Evolutionary conservation across 768 basidiomycete genomes (phyloP), one percentile per base, ranked within the genome.

Genomic region (Multifurca ochricompacta): DNA sequence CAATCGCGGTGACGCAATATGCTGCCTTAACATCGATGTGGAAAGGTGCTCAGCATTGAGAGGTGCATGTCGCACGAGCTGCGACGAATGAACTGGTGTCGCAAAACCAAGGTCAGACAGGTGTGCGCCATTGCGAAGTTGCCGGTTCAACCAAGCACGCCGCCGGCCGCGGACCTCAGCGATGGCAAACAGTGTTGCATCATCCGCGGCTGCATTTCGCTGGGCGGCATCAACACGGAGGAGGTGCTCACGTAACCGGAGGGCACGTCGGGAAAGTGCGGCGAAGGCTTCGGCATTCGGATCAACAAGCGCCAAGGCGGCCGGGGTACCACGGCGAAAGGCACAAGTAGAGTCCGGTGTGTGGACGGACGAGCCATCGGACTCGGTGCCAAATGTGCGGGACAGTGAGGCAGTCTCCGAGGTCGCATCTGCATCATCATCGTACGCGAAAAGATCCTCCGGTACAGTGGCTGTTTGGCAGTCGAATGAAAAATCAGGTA

Each of bases 111-210:
- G 36, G 32, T 73, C 70, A 11, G 66, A 61, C 21, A 70, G 58
- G 2, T 65, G 64, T 16, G 69, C 67, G 8, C 68, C 60, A 46
- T 69, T 68, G 45, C 74, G 63, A 55, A 77, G 71, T 18, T 74
- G 73, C 32, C 75, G 71, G 57, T 78, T 79, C 50, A 79, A 72
- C 85, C 85, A 88, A 6, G 85, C 85, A 9, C 83, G 73, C 28
- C 86, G 74, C 35, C 78, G 73, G 31, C 79, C 77, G 58, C 76
- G 77, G 36, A 78, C 72, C 64, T 83, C 82, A 21, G 87, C 69
- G 6, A 79, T 66, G 14, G 57, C 53, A 53, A 58, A 64, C 57
- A 62, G 53, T 50, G 59, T 61, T 58, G 44, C 62, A 59, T 69
- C 70, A 34, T 72, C 74, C 21, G 69, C 71, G 35, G 65, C 65